A percentile compares a stretch with the other conserved stretches of the same genome.
Evolutionary conservation across 345 rosid genomes (phyloP).

Genomic region (Heritiera fomes): DNA sequence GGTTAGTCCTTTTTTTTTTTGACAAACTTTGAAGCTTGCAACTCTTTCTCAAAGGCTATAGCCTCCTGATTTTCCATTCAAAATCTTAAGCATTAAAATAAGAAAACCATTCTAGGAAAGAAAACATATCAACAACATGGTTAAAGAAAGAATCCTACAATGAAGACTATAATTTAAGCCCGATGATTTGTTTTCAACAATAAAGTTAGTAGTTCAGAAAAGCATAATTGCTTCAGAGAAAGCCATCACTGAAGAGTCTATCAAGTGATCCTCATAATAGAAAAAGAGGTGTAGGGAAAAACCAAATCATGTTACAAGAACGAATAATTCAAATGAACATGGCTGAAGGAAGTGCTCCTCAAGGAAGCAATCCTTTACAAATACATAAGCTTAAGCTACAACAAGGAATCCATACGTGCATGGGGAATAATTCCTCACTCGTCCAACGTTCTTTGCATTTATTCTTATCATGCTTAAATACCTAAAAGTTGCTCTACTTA

Average conservation of each 20-base stretch:
- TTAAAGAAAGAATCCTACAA: neutral
- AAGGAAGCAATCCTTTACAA: neutral
- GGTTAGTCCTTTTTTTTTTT: too few species aligned
- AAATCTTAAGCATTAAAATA: neutral
- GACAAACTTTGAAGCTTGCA: conserved; percentile 5
- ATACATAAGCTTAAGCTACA: conserved; percentile 2
- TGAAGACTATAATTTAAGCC: neutral
- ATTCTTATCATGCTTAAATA: neutral
- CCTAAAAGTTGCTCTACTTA: neutral
- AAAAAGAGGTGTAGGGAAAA: neutral
- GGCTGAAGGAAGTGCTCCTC: neutral
- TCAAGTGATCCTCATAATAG: neutral
- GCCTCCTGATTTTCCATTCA: neutral
- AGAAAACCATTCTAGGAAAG: neutral
- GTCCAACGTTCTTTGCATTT: neutral
- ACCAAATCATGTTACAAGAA: neutral
- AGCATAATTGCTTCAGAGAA: neutral
- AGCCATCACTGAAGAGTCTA: neutral
- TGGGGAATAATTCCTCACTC: neutral
- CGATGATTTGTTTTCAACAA: neutral
- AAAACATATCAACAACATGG: neutral
- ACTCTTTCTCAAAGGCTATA: conserved; percentile 13
- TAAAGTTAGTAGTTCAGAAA: neutral
- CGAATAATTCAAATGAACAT: conserved; percentile 8
- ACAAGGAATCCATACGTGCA: neutral